Base-by-base conservation (phyloP, 2,329 filamentous ascomycete species). In the Albifimbria verrucaria region DNA sequence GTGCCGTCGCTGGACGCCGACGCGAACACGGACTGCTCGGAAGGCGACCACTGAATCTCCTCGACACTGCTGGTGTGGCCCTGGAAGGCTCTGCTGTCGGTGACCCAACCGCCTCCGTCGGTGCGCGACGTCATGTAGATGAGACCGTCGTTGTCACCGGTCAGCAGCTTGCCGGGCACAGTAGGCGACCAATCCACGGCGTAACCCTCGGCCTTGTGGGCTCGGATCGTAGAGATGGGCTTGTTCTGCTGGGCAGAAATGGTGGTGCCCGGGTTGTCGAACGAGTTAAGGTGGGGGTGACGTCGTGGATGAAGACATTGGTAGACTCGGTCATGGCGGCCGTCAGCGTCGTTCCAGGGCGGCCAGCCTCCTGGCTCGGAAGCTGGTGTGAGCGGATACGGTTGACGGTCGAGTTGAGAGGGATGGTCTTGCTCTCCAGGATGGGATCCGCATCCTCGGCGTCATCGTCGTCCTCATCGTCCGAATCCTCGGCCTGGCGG, bases 41-140 rank as follows among this genome's bases (percentile, higher is more conserved):
- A 90, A 0, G 94, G 94, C 49, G 90, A 96, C 94, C 94, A 99
- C 72, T 97, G 93, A 23, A 99, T 78, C 68, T 99, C 94, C 76
- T 99, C 94, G 17, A 99, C 86, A 49, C 89, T 93, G 66, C 86
- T 84, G 9, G 81, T 82, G 76, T 99, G 94, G 49, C 92, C 93
- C 21, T 83, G 83, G 74, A 95, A 96, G 1, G 93, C 79, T 43
- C 89, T 83, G 12, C 83, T 89, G 69, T 97, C 92, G 5, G 92
- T 96, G 18, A 90, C 87, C 81, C 92, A 97, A 57, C 89, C 89
- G 50, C 92, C 94, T 54, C 90, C 91, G 66, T 94, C 90, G 49
- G 88, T 92, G 53, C 90, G 82, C 7, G 90, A 92, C 2, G 93
- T 97, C 55, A 87, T 79, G 72, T 92, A 97, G 67, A 99, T 97